Percentiles rank a stretch among this genome's conserved stretches.
phyloP scores from a whole-genome alignment of 2,329 filamentous ascomycete species.

The Fonsecaea erecta region DNA sequence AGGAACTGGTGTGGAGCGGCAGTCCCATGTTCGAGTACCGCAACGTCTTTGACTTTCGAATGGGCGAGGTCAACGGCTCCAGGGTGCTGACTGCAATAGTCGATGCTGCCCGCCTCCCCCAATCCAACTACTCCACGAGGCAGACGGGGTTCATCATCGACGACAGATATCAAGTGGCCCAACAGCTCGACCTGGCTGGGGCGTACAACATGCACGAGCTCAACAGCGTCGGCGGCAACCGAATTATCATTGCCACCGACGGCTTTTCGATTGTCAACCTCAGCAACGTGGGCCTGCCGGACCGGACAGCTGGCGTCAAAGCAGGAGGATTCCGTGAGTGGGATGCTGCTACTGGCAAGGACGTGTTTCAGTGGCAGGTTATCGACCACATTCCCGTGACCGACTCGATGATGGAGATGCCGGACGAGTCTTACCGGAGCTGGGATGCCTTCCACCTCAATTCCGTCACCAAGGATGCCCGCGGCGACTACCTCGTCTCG shows the following conservation, averaged over 20 bases:
- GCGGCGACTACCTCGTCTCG: conserved; percentile 52
- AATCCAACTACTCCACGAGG: conserved; percentile 5
- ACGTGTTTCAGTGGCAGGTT: conserved; percentile 28
- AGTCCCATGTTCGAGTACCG: conserved; percentile 9
- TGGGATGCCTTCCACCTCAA: conserved; percentile 51
- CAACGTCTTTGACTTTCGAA: conserved; percentile 22
- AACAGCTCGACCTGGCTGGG: background rate
- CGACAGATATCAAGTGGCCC: background rate
- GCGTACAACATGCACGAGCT: conserved; percentile 31
- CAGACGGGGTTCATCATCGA: background rate
- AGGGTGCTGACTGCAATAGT: conserved; percentile 5
- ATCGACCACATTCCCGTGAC: conserved; percentile 6
- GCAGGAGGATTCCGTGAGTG: background rate
- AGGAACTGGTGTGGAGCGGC: conserved; percentile 22
- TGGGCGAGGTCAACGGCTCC: conserved; percentile 9
- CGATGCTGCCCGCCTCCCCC: conserved; percentile 11
- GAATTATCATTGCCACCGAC: conserved; percentile 36
- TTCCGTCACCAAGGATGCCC: conserved; percentile 55
- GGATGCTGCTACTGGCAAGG: background rate
- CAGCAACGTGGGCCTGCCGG: background rate
- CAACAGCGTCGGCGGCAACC: conserved; percentile 19
- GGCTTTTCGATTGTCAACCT: conserved; percentile 35
- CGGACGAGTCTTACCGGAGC: conserved; percentile 56
- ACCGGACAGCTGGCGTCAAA: background rate
- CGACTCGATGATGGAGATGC: background rate